These are phyloP conservation scores for Ustilago shanxiensis DNA, from an alignment of 1,284 basidiomycete species.

Conservation along the genomic window DNA sequence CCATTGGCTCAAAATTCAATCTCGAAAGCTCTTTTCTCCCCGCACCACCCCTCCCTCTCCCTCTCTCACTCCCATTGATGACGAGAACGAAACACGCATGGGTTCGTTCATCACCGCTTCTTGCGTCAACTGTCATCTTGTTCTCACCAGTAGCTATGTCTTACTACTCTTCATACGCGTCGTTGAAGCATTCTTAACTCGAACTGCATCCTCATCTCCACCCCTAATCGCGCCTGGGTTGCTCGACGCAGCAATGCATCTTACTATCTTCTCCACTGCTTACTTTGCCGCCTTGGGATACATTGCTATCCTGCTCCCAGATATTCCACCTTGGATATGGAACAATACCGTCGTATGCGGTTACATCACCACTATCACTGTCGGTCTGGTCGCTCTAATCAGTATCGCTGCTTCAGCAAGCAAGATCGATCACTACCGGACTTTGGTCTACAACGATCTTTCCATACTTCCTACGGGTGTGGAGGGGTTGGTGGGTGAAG, in stretches of 20 bases:
- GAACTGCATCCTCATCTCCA: background rate
- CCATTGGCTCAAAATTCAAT: background rate
- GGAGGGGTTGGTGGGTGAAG: background rate
- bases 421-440: conserved; percentile 8
- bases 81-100: conserved; percentile 8
- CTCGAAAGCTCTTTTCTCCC: background rate
- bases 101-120: conserved; percentile 37
- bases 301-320: conserved; percentile 35
- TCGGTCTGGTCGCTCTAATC: background rate
- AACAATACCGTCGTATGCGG: conserved; percentile 10
- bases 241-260: conserved; percentile 18
- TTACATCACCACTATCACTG: background rate
- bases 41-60: background rate
- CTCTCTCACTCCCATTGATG: background rate
- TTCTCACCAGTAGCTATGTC: conserved; percentile 20
- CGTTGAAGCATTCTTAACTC: conserved; percentile 5
- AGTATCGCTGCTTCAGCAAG: background rate
- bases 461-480: background rate
- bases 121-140: conserved; percentile 37
- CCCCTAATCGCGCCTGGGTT: conserved; percentile 13
- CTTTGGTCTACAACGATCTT: background rate
- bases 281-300: conserved; percentile 39
- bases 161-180: conserved; percentile 17
- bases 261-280: conserved; percentile 24
- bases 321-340: conserved; percentile 29